Evolutionary conservation across 164 flowering plant species (phyloP), one percentile per base, ranked within the genome.

Genomic region (Euptelea pleiosperma): DNA sequence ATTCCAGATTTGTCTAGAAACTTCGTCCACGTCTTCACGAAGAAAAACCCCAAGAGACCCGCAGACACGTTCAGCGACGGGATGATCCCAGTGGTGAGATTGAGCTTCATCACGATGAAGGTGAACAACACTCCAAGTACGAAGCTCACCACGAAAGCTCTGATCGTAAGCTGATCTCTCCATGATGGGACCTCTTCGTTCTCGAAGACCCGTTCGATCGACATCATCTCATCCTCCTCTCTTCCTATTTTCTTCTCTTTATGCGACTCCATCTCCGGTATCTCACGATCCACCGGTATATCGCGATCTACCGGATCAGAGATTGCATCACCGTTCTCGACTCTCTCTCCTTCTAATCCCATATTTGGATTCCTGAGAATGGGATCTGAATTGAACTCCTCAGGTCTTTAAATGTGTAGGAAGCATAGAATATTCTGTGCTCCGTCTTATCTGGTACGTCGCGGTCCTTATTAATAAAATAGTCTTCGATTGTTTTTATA

Each of bases 11-110:
- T 62, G 0, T 67, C 59, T 0, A 72, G 61, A 19, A 72, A 44
- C 62, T 60, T 68, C 11, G 75, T 63, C 75, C 75, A 72, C 0
- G 66, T 67, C 35, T 64, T 68, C 14, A 68, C 58, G 11, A 72
- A 63, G 62, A 67, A 72, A 37, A 72, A 72, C 2, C 75, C 75
- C 34, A 72, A 29, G 25, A 72, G 43, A 10, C 75, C 75, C 4
- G 75, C 75, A 8, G 72, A 54, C 5, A 72, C 69, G 42, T 72
- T 72, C 4, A 72, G 60, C 4, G 72, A 72, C 6, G 75, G 72
- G 4, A 72, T 63, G 29, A 72, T 67, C 21, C 75, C 75, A 1
- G 69, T 60, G 0, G 72, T 72, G 12, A 72, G 63, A 36, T 72
- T 72, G 12, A 72, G 44, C 54, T 67, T 72, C 71, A 63, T 67